phyloP scores from a whole-genome alignment of 306 rosid genomes.

The Elaeagnus macrophylla region DNA sequence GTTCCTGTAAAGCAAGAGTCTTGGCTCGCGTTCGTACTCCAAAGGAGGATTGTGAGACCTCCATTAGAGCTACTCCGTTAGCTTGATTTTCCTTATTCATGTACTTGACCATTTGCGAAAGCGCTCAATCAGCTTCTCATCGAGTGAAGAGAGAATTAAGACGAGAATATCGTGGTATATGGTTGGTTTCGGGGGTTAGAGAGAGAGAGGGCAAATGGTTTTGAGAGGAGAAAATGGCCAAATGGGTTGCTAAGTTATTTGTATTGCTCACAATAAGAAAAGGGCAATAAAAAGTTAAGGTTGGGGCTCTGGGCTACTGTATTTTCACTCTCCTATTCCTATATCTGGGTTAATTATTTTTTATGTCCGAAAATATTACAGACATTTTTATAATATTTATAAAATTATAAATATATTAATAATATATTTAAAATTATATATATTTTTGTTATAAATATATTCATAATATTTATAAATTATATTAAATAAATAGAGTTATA shows the following conservation, averaged over 20 bases:
- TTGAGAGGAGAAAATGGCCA: not conserved
- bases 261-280: conserved; percentile 6
- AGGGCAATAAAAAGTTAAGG: not conserved
- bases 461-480: no score
- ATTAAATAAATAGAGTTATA: no score
- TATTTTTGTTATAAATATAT: no score
- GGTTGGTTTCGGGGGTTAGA: conserved; percentile 1
- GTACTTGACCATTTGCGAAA: conserved; percentile 71
- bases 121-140: conserved; percentile 18
- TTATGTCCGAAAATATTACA: no score
- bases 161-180: not conserved
- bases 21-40: conserved; percentile 94
- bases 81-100: conserved; percentile 66
- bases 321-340: not conserved
- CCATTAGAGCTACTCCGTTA: conserved; percentile 52
- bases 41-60: conserved; percentile 44
- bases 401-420: no score
- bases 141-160: conserved; percentile 8
- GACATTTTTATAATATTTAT: no score
- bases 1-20: conserved; percentile 67
- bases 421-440: no score
- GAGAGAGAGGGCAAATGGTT: conserved; percentile 5
- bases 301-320: conserved; percentile 16
- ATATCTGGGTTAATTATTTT: no score
- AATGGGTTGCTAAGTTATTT: no score